Evolutionary conservation across 2,329 filamentous ascomycete species (phyloP).

Genomic region (Leptographium galeiforme): DNA sequence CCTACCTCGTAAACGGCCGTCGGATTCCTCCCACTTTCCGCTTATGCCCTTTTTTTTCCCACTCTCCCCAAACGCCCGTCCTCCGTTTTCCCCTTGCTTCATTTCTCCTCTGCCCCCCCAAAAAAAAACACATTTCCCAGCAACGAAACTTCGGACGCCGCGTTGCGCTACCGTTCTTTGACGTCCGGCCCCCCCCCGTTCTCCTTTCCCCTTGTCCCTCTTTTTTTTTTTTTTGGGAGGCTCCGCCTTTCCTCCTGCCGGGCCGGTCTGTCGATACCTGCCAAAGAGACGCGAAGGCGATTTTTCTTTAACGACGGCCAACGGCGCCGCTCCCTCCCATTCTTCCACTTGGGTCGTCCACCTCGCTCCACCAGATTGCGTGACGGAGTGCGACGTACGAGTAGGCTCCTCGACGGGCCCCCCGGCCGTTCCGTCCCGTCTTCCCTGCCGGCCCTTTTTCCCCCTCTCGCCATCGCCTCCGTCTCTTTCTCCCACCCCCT

Average conservation of each 20-base stretch:
- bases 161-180: neutral
- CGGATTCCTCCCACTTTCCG: neutral
- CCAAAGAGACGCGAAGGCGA: neutral
- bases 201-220: neutral
- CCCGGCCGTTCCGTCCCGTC: conserved; percentile 3
- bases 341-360: conserved; percentile 1
- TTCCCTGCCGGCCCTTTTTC: neutral
- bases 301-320: neutral
- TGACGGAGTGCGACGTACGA: neutral
- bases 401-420: neutral
- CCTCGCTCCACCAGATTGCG: neutral
- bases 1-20: conserved; percentile 1
- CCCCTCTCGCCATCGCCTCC: neutral
- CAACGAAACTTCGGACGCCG: no score
- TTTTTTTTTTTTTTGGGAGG: neutral
- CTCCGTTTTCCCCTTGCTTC: neutral
- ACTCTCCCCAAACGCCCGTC: neutral
- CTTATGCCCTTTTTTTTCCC: neutral
- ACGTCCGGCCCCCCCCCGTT: no score
- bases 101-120: no score
- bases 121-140: no score
- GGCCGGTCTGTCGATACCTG: neutral
- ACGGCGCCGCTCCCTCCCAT: neutral
- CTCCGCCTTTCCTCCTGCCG: neutral
- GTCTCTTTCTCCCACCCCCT: neutral